These are phyloP conservation scores for Sideroxylon spinosum DNA, from an alignment of 179 eudicot genomes.

Conservation along the genomic window DNA sequence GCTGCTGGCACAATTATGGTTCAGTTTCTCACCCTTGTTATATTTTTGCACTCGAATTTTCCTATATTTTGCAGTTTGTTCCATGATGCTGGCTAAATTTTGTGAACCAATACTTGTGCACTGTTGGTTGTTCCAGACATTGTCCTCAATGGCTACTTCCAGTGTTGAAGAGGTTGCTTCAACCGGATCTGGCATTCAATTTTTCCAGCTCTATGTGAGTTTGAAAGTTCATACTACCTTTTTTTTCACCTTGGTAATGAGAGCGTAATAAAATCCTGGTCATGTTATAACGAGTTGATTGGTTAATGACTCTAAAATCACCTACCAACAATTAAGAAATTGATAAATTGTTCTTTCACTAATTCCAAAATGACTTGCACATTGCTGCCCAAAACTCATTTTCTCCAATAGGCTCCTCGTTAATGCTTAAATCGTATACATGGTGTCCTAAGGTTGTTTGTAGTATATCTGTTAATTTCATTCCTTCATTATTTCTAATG, in stretches of 20 bases:
- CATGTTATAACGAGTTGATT: background rate
- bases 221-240: background rate
- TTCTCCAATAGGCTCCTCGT: background rate
- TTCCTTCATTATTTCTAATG: background rate
- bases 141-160: slow-evolving; percentile 71
- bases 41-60: background rate
- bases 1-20: slow-evolving; percentile 91
- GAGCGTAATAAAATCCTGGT: background rate
- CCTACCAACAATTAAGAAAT: background rate
- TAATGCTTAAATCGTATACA: background rate
- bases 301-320: background rate
- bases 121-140: slow-evolving; percentile 43
- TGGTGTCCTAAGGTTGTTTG: background rate
- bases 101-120: background rate
- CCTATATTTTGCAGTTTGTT: background rate
- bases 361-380: background rate
- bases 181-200: slow-evolving; percentile 71
- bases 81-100: background rate
- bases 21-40: slow-evolving; percentile 15
- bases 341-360: background rate
- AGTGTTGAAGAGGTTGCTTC: slow-evolving; percentile 92
- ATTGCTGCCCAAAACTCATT: background rate
- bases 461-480: background rate
- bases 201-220: slow-evolving; percentile 90
- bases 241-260: background rate